Conservation (phyloP, 305 asterid genomes). For the Ruellia speciosa region DNA sequence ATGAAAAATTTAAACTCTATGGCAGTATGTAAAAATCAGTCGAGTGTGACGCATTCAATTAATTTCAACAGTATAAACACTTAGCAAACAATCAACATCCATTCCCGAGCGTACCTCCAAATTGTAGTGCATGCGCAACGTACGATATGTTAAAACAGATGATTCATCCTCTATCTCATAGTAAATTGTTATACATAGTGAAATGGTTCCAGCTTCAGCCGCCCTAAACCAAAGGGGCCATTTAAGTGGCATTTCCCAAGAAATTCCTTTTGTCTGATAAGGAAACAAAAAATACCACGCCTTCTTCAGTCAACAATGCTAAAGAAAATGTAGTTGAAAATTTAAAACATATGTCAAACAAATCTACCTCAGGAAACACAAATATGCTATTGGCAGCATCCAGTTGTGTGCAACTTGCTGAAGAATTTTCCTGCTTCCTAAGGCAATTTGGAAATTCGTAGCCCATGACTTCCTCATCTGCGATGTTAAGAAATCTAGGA, state of each 20-base stretch:
- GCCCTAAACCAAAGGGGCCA: constrained; percentile 99
- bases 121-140: constrained; percentile 72
- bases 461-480: constrained; percentile 49
- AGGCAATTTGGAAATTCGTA: constrained; percentile 72
- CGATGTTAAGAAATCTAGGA: constrained; percentile 73
- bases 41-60: constrained; percentile 8
- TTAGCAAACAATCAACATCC: constrained; percentile 18
- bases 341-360: constrained; percentile 19
- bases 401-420: constrained; percentile 27
- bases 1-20: not conserved
- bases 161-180: constrained; percentile 75
- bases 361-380: constrained; percentile 71
- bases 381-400: constrained; percentile 35
- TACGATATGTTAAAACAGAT: constrained; percentile 62
- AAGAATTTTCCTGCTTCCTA: constrained; percentile 37
- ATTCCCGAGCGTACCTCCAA: constrained; percentile 51
- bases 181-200: constrained; percentile 58
- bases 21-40: constrained; percentile 8
- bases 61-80: constrained; percentile 12
- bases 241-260: constrained; percentile 46
- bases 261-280: constrained; percentile 45
- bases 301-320: constrained; percentile 15
- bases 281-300: constrained; percentile 22
- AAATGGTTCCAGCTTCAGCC: constrained; percentile 73
- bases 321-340: constrained; percentile 11